These are phyloP conservation scores for Primulina eburnea DNA, from an alignment of 257 asterid genomes.

Conservation along the genomic window DNA sequence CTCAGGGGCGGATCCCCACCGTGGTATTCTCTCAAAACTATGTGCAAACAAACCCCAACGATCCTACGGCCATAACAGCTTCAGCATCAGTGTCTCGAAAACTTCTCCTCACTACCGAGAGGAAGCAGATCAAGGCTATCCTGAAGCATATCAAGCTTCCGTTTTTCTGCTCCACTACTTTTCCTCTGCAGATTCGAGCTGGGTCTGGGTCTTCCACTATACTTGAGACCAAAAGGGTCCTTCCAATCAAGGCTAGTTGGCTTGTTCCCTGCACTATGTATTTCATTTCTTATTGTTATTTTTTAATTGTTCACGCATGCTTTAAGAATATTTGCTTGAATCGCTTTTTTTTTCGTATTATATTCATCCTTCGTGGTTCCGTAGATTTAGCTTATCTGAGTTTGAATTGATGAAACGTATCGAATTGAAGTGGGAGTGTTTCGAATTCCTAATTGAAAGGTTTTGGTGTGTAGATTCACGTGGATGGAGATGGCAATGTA, in stretches of 20 bases:
- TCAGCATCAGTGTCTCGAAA: constrained; percentile 47
- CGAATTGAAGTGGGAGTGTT: neutral
- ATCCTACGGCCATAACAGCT: constrained; percentile 55
- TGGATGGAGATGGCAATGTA: constrained; percentile 71
- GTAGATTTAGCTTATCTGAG: neutral
- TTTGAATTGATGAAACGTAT: too few relatives aligned
- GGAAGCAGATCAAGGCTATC: constrained; percentile 78
- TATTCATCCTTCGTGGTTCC: neutral
- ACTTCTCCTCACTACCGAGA: constrained; percentile 69
- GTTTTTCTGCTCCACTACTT: constrained; percentile 73
- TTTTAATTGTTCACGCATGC: too few relatives aligned
- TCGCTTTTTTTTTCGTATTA: neutral
- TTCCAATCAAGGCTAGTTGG: constrained; percentile 73
- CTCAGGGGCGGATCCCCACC: constrained; percentile 87
- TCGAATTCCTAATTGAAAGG: constrained; percentile 14
- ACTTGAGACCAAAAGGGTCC: constrained; percentile 65
- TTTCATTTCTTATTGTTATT: neutral
- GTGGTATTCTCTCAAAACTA: constrained; percentile 73
- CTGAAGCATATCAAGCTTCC: constrained; percentile 59
- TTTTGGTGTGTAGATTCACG: constrained; percentile 51
- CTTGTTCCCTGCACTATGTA: too few relatives aligned
- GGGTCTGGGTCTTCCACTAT: constrained; percentile 84
- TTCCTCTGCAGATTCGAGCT: constrained; percentile 85
- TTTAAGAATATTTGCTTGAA: neutral
- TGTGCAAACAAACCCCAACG: constrained; percentile 46